Base-by-base conservation (phyloP, 108 stramenopile genomes). In the Licmophora abbreviata region DNA sequence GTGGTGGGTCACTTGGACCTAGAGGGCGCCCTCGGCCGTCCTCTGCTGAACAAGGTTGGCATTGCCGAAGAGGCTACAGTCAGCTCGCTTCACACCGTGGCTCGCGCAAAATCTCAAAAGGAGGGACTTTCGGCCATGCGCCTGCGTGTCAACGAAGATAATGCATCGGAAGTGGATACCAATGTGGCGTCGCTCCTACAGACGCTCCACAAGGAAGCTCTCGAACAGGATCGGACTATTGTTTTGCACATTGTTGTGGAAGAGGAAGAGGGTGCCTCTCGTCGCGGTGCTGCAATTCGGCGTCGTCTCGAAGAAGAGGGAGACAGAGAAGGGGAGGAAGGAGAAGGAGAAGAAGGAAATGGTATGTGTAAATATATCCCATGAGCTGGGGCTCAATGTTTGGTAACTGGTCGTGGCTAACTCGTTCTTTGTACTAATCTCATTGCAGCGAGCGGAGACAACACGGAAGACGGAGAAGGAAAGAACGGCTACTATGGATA, bases 231-330 rank as follows among this genome's bases (percentile, higher is more conserved):
- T 24, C 69, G 67, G 56, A 85, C 80, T 11, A 51, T 83, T 26
- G 65, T 91, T 42, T 52, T 91, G 38, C 80, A 86, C 52, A 64
- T 91, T 43, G 78, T 91, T 32, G 78, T 91, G 20, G 89, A 91
- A 48, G 73, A 77, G 53, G 76, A 74, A 8, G 72, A 61, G 27
- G 61, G 56, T 23, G 48, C 53, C 18, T 20, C 60, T 23, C 66
- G 59, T 46, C 57, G 59, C 36, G 61, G 50, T 44, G 30, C n/a
- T 26, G 22, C 42, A 17, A 38, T 48, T 18, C 76, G 81, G 59
- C 77, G 78, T 38, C 71, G 79, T 41, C 48, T 76, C 21, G 82
- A 76, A 22, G 38, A 60, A 9, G 53, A 55, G 17, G 26, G 45
- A 3, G 45, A 5, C 12, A 18, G 55, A 9, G 53, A 67, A 1